A percentile compares a stretch with the other conserved stretches of the same genome.
These are phyloP conservation scores for barley (Hordeum vulgare) DNA, from an alignment of 176 grass and related monocot species.

Conservation along the genomic window DNA sequence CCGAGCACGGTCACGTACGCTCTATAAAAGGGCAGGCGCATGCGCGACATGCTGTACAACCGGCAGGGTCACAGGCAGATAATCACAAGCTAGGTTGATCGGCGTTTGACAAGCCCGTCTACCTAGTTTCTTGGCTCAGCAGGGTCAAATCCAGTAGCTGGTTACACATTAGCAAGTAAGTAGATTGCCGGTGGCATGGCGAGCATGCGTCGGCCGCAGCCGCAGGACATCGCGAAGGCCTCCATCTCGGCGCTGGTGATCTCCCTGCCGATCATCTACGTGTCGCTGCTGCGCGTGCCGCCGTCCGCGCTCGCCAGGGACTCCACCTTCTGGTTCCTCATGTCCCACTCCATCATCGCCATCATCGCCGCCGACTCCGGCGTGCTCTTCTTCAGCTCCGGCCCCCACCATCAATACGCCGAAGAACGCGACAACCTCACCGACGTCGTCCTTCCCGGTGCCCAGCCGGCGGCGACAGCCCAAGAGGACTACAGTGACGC, in stretches of 20 bases:
- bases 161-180: no score
- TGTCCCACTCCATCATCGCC: slow-evolving; percentile 79
- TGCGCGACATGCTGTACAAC: no score
- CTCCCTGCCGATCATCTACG: slow-evolving; percentile 72
- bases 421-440: not conserved
- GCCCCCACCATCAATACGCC: not conserved
- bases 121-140: no score
- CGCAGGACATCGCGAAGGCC: slow-evolving; percentile 19
- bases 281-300: slow-evolving; percentile 61
- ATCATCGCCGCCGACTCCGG: slow-evolving; percentile 61
- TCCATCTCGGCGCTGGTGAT: slow-evolving; percentile 61
- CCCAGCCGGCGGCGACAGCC: not conserved
- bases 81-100: no score
- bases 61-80: no score
- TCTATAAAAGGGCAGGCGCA: no score
- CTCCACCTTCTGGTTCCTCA: slow-evolving; percentile 95
- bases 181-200: not conserved
- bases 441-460: not conserved
- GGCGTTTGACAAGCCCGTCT: no score
- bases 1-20: not conserved
- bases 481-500: not conserved
- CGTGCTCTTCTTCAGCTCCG: slow-evolving; percentile 18
- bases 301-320: slow-evolving; percentile 61
- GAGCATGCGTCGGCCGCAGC: not conserved
- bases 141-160: not conserved